Percentiles rank a stretch among this genome's conserved stretches.
phyloP scores from a whole-genome alignment of 2,329 filamentous ascomycete genomes.

The Trichoderma semiorbis region DNA sequence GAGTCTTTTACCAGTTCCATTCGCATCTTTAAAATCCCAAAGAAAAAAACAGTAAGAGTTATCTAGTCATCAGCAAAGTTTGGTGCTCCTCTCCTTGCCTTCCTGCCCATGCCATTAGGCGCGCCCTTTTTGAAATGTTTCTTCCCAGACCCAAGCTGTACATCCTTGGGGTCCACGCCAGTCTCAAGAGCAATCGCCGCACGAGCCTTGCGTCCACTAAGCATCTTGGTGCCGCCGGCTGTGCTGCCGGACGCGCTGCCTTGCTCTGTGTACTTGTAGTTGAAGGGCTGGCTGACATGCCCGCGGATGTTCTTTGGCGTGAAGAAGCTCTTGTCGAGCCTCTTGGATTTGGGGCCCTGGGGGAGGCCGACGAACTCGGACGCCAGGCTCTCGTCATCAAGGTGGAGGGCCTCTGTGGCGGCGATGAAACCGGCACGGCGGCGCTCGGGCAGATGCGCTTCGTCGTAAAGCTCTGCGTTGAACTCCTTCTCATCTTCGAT shows the following conservation, averaged over 20 bases:
- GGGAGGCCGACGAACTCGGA: slow-evolving; percentile 51
- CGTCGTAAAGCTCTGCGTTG: slow-evolving; percentile 86
- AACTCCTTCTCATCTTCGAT: slow-evolving; percentile 71
- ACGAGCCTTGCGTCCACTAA: slow-evolving; percentile 80
- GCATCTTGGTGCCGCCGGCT: slow-evolving; percentile 50
- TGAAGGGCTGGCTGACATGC: slow-evolving; percentile 77
- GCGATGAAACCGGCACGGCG: slow-evolving; percentile 63
- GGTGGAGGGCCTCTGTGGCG: slow-evolving; percentile 45
- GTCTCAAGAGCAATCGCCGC: slow-evolving; percentile 80
- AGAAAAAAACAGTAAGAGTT: neutral
- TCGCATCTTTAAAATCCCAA: neutral
- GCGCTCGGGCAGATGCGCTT: slow-evolving; percentile 76
- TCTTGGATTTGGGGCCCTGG: slow-evolving; percentile 69
- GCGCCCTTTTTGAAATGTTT: slow-evolving; percentile 90
- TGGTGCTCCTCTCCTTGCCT: slow-evolving; percentile 24
- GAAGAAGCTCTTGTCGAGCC: slow-evolving; percentile 89
- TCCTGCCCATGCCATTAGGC: slow-evolving; percentile 56
- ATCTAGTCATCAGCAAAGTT: slow-evolving; percentile 7
- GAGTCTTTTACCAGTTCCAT: slow-evolving; percentile 6
- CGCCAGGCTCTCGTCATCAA: slow-evolving; percentile 33
- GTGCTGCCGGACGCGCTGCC: slow-evolving; percentile 56
- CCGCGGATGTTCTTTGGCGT: slow-evolving; percentile 59
- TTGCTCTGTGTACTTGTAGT: slow-evolving; percentile 82
- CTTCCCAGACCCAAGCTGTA: slow-evolving; percentile 66
- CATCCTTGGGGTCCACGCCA: slow-evolving; percentile 76